Conservation (phyloP, 805 yeast genomes). For the Tetrapisispora fleetii region DNA sequence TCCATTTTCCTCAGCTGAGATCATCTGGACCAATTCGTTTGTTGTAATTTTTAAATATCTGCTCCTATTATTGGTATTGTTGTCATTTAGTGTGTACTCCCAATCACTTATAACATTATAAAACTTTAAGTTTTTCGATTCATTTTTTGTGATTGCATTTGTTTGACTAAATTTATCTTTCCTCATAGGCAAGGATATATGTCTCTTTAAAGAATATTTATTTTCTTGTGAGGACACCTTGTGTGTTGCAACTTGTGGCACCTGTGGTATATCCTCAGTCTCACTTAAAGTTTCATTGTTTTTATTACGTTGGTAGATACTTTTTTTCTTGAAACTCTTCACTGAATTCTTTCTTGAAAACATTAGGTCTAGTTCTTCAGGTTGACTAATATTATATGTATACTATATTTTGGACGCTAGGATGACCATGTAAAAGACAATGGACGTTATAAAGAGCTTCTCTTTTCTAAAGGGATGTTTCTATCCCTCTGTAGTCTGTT, state of each 20-base stretch:
- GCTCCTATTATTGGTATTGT: background rate
- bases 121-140: background rate
- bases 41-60: background rate
- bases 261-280: background rate
- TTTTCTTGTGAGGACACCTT: background rate
- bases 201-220: background rate
- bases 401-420: too few relatives aligned
- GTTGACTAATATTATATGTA: too few relatives aligned
- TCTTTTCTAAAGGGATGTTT: too few relatives aligned
- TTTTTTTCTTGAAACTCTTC: background rate
- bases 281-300: background rate
- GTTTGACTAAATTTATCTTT: background rate
- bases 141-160: background rate
- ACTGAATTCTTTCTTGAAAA: constrained; percentile 2
- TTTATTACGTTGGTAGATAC: background rate
- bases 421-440: too few relatives aligned
- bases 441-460: too few relatives aligned
- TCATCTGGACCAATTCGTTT: constrained; percentile 9
- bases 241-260: background rate
- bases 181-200: constrained; percentile 1
- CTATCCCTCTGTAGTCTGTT: too few relatives aligned
- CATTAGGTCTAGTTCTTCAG: background rate
- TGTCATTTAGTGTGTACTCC: too few relatives aligned
- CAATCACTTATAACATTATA: constrained; percentile 1
- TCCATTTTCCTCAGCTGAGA: constrained; percentile 5